Evolutionary conservation across 1,284 basidiomycete species (phyloP), one percentile per base, ranked within the genome.

Genomic region (Irpex sp.): DNA sequence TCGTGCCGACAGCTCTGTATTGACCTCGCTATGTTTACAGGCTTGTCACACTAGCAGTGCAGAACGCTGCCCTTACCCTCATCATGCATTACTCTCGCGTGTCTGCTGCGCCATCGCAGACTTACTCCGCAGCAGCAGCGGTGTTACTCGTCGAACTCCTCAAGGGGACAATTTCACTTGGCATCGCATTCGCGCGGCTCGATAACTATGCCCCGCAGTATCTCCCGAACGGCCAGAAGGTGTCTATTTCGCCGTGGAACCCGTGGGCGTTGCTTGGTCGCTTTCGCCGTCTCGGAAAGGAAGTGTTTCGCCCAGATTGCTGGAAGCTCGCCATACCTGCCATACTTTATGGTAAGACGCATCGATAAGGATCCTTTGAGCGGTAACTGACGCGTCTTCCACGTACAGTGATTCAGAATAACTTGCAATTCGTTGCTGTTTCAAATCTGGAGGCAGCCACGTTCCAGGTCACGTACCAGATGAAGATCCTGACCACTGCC

Each of bases 1-100:
- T 36, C 54, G 9, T 36, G 31, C 56, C 61, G 60, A 47, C 4
- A 17, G 26, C 57, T 19, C 61, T 62, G 19, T 52, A 17, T 58
- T 64, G 11, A 59, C 63, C 44, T 21, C 6, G 55, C n/a, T 59
- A 15, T 47, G 31, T 48, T 38, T 44, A 62, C 71, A 96, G 94
- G 56, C 85, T 98, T 64, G 84, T 96, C 70, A 96, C 93, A 15
- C 84, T 98, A 74, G 95, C 96, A 57, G 84, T 97, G 60, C 96
- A 98, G 80, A 98, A 98, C 78, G 94, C 93, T 13, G 80, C 88
- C 63, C 76, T 97, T 64, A 91, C 94, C 51, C 87, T 97, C 73
- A 91, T 97, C 74, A 95, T 97, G 92, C 93, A 96, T 80, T 94
- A 96, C 77, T 96, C 94, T 55, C 90, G 94, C 67, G 92, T 96